Evolutionary conservation across 306 rosid genomes (phyloP), one percentile per base, ranked within the genome.

Genomic region (Vigna trinervia): DNA sequence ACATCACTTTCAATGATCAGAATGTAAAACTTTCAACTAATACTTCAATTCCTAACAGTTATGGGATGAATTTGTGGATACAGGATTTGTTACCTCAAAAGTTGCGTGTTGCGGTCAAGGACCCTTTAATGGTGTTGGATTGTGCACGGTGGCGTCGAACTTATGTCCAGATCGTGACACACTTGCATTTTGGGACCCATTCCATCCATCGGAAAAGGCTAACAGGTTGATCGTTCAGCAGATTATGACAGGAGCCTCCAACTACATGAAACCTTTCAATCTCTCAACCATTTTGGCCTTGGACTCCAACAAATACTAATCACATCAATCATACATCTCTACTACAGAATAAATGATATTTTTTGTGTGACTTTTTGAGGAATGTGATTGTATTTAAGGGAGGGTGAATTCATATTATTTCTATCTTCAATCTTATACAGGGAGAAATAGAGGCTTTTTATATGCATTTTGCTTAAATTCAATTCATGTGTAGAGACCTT

Each of bases 31-130:
- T 26, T 26, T 26, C 28, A 26, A 26, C 28, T 2, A 30, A 30
- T 30, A 30, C 34, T 30, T 30, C 4, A 30, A 30, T 30, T 30
- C 4, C 5, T 30, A 26, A 26, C 3, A 26, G 28, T 4, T 30
- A 4, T 30, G 34, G 34, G 12, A 53, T 22, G 1, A 20, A 53
- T 15, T 48, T n/a, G 22, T 12, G 15, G 15, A 4, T 11, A 77
- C 73, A 87, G 91, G 94, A 60, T 87, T 89, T 87, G 68, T 22
- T 11, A 82, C 84, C 8, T 71, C 90, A 36, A 85, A 78, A 79
- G 39, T 77, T 11, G 91, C 94, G 12, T 89, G 94, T 65, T 89
- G 94, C 22, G 94, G 91, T 36, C 94, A 87, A 78, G 90, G 94
- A 54, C 87, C 94, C 5, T 84, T 77, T 23, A 89, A 89, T 68